A percentile compares a stretch with the other conserved stretches of the same genome.
phyloP scores from a whole-genome alignment of 495 filamentous ascomycete genomes.

The Penicillium steckii region DNA sequence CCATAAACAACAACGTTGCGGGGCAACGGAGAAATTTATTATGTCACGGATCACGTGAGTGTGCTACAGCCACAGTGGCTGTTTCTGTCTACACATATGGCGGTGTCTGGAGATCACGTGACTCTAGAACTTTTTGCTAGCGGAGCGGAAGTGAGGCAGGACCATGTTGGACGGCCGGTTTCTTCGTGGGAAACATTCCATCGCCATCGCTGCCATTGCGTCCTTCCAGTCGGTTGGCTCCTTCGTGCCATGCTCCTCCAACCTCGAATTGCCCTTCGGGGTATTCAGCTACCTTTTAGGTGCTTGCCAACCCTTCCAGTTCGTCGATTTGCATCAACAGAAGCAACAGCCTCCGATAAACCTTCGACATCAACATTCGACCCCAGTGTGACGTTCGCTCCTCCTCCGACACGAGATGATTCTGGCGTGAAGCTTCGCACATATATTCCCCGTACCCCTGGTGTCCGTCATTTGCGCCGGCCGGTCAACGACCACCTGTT shows the following conservation, averaged over 20 bases:
- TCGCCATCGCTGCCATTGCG: background rate
- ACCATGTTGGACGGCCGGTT: background rate
- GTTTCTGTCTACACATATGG: background rate
- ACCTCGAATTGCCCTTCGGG: conserved; percentile 57
- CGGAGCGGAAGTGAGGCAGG: background rate
- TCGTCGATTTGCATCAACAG: conserved; percentile 57
- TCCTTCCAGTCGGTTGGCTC: background rate
- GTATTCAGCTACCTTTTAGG: conserved; percentile 49
- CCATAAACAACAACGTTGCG: conserved; percentile 10
- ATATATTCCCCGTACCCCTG: conserved; percentile 94
- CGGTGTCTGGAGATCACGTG: conserved; percentile 13
- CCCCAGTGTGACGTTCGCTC: conserved; percentile 41
- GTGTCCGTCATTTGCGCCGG: conserved; percentile 84
- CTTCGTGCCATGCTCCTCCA: conserved; percentile 55
- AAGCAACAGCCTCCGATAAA: conserved; percentile 33
- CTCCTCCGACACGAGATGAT: conserved; percentile 42
- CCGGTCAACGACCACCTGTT: conserved; percentile 95
- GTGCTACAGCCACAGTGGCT: background rate
- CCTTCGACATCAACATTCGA: conserved; percentile 31
- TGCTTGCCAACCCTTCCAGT: conserved; percentile 35
- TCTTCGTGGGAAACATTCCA: background rate
- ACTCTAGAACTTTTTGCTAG: conserved; percentile 23
- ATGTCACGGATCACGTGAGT: background rate
- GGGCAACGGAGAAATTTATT: conserved; percentile 7
- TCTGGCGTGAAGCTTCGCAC: conserved; percentile 58